Evolutionary conservation across 257 asterid species (phyloP).

Genomic region (Mentha longifolia): DNA sequence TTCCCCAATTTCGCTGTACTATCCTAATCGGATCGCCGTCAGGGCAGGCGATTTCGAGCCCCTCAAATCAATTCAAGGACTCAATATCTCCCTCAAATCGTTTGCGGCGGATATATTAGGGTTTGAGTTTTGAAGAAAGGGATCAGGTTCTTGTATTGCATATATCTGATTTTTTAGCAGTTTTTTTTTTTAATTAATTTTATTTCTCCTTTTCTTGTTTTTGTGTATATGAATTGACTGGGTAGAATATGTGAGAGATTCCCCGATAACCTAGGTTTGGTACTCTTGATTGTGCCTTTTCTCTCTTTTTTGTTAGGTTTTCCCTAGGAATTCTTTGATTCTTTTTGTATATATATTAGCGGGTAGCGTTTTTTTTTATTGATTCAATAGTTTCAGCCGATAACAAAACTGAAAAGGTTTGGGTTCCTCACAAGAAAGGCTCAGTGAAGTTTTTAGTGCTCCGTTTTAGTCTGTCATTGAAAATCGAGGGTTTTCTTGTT

Average conservation of each 20-base stretch:
- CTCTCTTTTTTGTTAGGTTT: not conserved
- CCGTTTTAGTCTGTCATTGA: constrained; percentile 76
- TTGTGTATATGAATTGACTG: not conserved
- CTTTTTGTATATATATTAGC: constrained; percentile 41
- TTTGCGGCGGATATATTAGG: constrained; percentile 38
- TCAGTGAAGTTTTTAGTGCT: constrained; percentile 92
- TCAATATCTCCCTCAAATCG: constrained; percentile 42
- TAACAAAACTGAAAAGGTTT: constrained; percentile 27
- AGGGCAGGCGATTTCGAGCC: constrained; percentile 30
- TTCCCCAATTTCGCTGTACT: not conserved
- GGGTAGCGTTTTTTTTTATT: constrained; percentile 9
- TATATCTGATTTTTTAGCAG: constrained; percentile 15
- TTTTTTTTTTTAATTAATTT: constrained; percentile 21
- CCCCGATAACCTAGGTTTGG: constrained; percentile 40
- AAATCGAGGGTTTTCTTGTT: constrained; percentile 81
- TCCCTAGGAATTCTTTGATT: constrained; percentile 44
- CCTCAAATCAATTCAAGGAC: constrained; percentile 35
- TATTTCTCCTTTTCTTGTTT: not conserved
- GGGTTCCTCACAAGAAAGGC: constrained; percentile 58
- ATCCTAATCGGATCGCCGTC: constrained; percentile 22
- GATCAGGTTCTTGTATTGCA: constrained; percentile 39
- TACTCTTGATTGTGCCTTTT: constrained; percentile 10
- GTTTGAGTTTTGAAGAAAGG: constrained; percentile 37
- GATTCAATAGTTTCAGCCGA: constrained; percentile 36
- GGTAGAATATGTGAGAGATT: constrained; percentile 27